A percentile compares a stretch with the other conserved stretches of the same genome.
Evolutionary conservation across 2,329 filamentous ascomycete species (phyloP).

Genomic region (Celoporthe dispersa): DNA sequence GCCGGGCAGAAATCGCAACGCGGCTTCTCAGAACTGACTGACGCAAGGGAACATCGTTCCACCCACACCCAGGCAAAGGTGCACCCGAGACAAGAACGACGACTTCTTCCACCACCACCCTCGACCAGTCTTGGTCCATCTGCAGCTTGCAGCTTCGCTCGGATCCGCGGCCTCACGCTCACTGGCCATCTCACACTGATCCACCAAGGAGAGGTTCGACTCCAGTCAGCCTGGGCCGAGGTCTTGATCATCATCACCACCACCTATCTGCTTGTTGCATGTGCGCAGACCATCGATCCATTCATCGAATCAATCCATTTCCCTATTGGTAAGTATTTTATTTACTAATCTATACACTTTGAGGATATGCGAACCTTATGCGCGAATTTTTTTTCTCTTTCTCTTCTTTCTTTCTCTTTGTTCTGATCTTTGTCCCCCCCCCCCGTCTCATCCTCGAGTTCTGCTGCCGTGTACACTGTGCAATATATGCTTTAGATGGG

Average conservation of each 20-base stretch:
- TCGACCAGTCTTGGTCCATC: conserved; percentile 22
- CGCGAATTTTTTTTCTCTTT: background rate
- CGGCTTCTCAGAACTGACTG: background rate
- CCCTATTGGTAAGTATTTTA: background rate
- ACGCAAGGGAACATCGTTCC: background rate
- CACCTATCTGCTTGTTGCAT: too few relatives aligned
- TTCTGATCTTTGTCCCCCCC: too few relatives aligned
- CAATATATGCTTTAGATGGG: background rate
- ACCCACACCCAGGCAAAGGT: background rate
- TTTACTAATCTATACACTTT: background rate
- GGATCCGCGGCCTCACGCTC: background rate
- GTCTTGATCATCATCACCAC: background rate
- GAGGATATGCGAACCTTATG: background rate
- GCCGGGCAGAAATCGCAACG: background rate
- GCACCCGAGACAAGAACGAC: background rate
- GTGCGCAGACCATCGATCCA: background rate
- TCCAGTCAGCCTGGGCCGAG: background rate
- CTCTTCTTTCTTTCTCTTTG: background rate
- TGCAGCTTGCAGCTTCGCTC: conserved; percentile 15
- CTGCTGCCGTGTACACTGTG: background rate
- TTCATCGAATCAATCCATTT: background rate
- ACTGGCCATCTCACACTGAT: background rate
- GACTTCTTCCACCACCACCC: too few relatives aligned
- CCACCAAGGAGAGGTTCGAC: conserved; percentile 7
- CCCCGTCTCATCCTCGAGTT: background rate